Evolutionary conservation across 2,329 filamentous ascomycete species (phyloP), one percentile per base, ranked within the genome.

Genomic region (Botrytis aclada): DNA sequence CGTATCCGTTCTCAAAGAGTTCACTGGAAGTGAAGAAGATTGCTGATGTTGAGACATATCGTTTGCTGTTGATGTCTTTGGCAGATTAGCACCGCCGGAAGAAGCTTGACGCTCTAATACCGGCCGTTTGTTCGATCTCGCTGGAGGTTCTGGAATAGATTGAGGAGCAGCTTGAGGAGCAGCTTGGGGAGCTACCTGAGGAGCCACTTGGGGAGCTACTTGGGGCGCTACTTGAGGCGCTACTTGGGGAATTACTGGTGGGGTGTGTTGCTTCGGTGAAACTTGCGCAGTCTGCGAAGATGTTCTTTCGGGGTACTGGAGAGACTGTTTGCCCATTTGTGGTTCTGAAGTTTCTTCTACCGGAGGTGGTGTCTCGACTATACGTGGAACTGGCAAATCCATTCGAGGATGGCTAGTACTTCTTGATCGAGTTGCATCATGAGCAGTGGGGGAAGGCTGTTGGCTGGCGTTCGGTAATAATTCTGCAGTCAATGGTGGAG

Each of bases 1-100:
- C 66, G 87, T 89, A 81, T 96, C 94, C 1, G 93, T 95, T 63
- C 92, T 88, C 12, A 88, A 90, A 72, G 85, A 88, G 72, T 89
- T 90, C 20, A 92, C 92, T 34, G 92, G 90, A 3, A 95, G 83
- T 41, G 89, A 85, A n/a, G 93, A 89, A 5, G 92, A 88, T 74
- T 88, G 86, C 43, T 88, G 88, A 16, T 87, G 85, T 39, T 67
- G 88, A 18, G 87, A 32, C 76, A 92, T 87, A 43, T 95, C 91
- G 76, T 90, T 89, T 66, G 78, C 64, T 32, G 77, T 78, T 51
- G 77, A 74, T 61, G 69, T 72, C 12, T 75, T 69, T 39, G 74
- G 66, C 10, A 62, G 32, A 29, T 56, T 39, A 54, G 64, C 64
- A 39, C 7, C 65, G 39, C 64, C n/a, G 16, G 65, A 34, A 32